Base-by-base conservation (phyloP, 1,284 basidiomycete species). In the Limonomyces culmigenus region DNA sequence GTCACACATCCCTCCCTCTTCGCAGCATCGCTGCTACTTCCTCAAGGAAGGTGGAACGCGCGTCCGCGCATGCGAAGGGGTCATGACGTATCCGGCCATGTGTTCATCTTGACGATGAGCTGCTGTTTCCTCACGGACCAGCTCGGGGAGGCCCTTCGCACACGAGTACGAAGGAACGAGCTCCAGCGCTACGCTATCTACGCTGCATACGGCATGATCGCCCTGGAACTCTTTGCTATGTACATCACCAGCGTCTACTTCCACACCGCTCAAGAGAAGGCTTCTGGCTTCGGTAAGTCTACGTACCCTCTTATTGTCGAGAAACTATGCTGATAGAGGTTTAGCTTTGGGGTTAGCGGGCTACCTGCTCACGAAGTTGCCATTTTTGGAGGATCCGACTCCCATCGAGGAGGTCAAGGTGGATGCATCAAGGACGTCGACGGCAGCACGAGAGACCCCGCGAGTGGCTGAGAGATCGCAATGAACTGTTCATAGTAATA, bases 71-170 rank as follows among this genome's bases (percentile, higher is more conserved):
- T 86, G 45, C 70, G 71, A 48, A 75, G 69, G 41, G 92, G 92
- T 0, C 89, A 95, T 53, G 93, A 98, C 50, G 74, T 97, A 11
- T 92, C 87, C 0, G 92, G 92, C 2, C 93, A 98, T 52, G 69
- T 89, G 18, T 97, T 96, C 61, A 68, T 98, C 42, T 68, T 97
- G 45, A 83, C 83, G 2, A 70, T 95, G 58, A 69, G 78, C n/a
- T 60, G 70, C 5, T 61, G 95, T 14, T 78, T 95, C 50, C 65
- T 95, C 29, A 64, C 73, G 2, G 75, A 89, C 48, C 84, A 91
- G 51, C 52, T 93, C 13, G 47, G 60, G 38, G 30, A 32, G 8
- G 10, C 11, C 8, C 10, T 27, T 27, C 10, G n/a, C 10, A 27
- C n/a, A 27, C n/a, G 8, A 8, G n/a, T 11, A 33, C 40, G 43